phyloP scores from a whole-genome alignment of 192 early-diverging fungal species.

The Rhizophagus clarus region DNA sequence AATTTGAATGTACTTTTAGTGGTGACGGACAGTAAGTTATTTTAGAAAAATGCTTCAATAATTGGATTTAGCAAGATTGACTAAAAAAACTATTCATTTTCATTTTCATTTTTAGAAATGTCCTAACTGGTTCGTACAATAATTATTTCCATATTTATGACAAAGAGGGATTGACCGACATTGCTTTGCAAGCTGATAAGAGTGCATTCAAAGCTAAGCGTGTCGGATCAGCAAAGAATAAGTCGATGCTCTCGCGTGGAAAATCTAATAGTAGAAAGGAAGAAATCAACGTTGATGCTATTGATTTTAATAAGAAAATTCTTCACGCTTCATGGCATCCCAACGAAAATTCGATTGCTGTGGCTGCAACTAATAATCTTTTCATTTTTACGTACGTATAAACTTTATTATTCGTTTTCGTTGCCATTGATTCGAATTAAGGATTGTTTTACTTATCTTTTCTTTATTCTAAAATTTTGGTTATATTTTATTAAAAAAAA shows the following conservation, averaged over 20 bases:
- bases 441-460: not conserved
- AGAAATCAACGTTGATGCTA: slow-evolving; percentile 80
- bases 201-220: slow-evolving; percentile 96
- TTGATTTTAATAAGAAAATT: slow-evolving; percentile 97
- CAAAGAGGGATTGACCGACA: slow-evolving; percentile 73
- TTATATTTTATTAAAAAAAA: not conserved
- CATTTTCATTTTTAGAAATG: slow-evolving; percentile 51
- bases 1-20: slow-evolving; percentile 98
- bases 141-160: slow-evolving; percentile 99
- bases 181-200: slow-evolving; percentile 96
- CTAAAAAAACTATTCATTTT: not conserved
- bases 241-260: slow-evolving; percentile 48
- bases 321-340: slow-evolving; percentile 99
- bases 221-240: slow-evolving; percentile 80
- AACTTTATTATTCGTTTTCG: not conserved
- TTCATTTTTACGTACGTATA: slow-evolving; percentile 82
- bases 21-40: slow-evolving; percentile 87
- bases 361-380: slow-evolving; percentile 99
- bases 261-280: slow-evolving; percentile 59
- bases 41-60: not conserved
- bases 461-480: not conserved
- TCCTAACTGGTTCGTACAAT: slow-evolving; percentile 98
- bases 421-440: not conserved
- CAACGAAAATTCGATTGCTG: slow-evolving; percentile 94
- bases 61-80: not conserved